Evolutionary conservation across 768 basidiomycete genomes (phyloP), one percentile per base, ranked within the genome.

Genomic region (Vishniacozyma victoriae): DNA sequence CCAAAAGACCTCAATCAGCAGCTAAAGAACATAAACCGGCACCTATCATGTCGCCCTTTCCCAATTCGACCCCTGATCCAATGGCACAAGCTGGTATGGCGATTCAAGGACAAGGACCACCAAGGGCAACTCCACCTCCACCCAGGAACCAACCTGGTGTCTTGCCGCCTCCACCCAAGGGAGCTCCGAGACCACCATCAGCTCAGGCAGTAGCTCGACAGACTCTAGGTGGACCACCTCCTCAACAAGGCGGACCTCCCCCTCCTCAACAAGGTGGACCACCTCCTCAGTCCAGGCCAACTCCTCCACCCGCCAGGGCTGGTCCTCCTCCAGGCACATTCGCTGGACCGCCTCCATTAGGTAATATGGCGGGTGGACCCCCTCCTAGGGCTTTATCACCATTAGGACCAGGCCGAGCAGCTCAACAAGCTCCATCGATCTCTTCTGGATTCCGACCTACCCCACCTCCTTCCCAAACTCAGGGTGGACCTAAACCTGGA

Each of bases 31-130:
- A 64, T 46, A 87, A 85, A 60, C 83, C 80, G 2, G 75, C 77
- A 5, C 80, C 91, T 2, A 92, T 96, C 60, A 82, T 82, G 6
- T 79, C 87, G 7, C 92, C 92, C 0, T 95, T 97, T 81, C 87
- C 90, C 1, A 60, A 6, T 84, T 86, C 59, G 76, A 79, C 45
- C 43, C 36, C 64, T 12, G 37, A 56, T 37, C 51, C 44, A 23
- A 46, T 47, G 33, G 41, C 36, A 41, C 46, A 43, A 25, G 47
- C 47, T 36, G 69, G 64, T n/a, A 77, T 77, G 23, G 72, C 79
- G 5, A 64, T 73, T 4, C 45, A 48, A 13, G 16, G 36, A 13
- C 74, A 19, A 74, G 75, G 41, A 67, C 3, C 52, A 18, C 26
- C 20, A 22, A n/a, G 41, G 36, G 38, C 47, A 37, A 37, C 49